Base-by-base conservation (phyloP, 257 asterid species). In the Nicotiana noctiflora region DNA sequence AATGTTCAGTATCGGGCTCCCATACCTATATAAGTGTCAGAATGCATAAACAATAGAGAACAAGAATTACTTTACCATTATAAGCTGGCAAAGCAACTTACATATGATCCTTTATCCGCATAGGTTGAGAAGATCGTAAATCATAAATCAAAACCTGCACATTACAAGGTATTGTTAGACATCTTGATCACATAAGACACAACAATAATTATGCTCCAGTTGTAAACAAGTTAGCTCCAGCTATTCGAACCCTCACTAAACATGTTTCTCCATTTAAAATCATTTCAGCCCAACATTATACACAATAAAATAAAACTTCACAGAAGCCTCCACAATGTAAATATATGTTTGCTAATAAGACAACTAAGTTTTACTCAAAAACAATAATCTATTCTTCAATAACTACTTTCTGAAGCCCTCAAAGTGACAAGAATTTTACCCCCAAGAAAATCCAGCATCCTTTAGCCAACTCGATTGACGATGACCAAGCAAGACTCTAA, bases 21-120 rank as follows among this genome's bases (percentile, higher is more conserved):
- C 98, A 79, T 95, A 92, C 99, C 99, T 93, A 84, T 82, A 85
- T 78, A 84, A 74, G 65, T 53, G 79, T 84, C 18, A 52, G 51
- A 63, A 82, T 61, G 66, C 77, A 84, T 76, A 52, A 63, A 65
- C 29, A 52, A 19, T 27, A 40, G n/a, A 55, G 25, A 51, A 52
- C 32, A 46, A 12, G 62, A 27, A 29, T 27, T 80, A 66, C 40
- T 72, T 46, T 14, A 46, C 56, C 51, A 74, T 65, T 56, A 34
- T 17, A 75, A 82, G 80, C 81, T 62, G 76, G 76, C 62, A 34
- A 79, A 68, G 78, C 14, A 89, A 87, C 97, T 89, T 83, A 93
- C 99, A 92, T 95, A 84, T 95, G 99, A 87, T 95, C 99, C 89
- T 95, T 93, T 76, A 88, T 89, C 80, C 89, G 89, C 79, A 90